Base-by-base conservation (phyloP, 2,329 filamentous ascomycete genomes). In the Fusarium verticillioides region DNA sequence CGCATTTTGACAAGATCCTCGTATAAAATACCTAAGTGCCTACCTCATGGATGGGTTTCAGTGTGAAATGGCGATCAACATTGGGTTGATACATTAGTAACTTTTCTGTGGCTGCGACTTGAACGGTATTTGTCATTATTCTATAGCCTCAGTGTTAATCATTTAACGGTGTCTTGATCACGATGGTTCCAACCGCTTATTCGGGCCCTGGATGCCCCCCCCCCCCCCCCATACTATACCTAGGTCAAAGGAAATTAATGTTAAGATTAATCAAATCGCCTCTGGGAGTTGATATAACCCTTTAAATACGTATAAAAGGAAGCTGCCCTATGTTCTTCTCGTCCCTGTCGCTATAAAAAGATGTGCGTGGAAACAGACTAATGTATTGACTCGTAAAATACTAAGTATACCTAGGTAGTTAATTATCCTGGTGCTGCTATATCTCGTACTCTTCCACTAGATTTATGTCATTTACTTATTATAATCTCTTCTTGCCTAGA, bases 181-280 rank as follows among this genome's bases (percentile, higher is more conserved):
- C 26, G 19, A 32, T 23, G 13, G 12, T 44, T 40, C 15, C 32
- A 43, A 28, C 21, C 23, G 19, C 21, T n/a, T 28, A 11, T 26
- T 56, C n/a, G 23, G 42, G 28, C 19, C 16, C 53, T 36, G 26
- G 26, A 53, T 32, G 34, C 34, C 49, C 60, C 23, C 23, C 23
- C 23, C 23, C 3, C 23, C 23, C 23, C 23, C 23, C 3, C 40
- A 50, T 53, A 32, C 37, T 53, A 36, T 23, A 56, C 36, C 44
- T 58, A 67, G 66, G 57, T 53, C 23, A 44, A 49, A 47, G 67
- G 70, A 73, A 74, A 74, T 74, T 74, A 61, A 69, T 50, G 32
- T 49, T 74, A 60, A 39, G 60, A 53, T 49, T 74, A 59, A 53
- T 49, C 63, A 71, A 40, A 66, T 66, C 65, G 69, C 47, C 37